Evolutionary conservation across 768 basidiomycete species (phyloP).

Genomic region (Tricholoma flavovirens): DNA sequence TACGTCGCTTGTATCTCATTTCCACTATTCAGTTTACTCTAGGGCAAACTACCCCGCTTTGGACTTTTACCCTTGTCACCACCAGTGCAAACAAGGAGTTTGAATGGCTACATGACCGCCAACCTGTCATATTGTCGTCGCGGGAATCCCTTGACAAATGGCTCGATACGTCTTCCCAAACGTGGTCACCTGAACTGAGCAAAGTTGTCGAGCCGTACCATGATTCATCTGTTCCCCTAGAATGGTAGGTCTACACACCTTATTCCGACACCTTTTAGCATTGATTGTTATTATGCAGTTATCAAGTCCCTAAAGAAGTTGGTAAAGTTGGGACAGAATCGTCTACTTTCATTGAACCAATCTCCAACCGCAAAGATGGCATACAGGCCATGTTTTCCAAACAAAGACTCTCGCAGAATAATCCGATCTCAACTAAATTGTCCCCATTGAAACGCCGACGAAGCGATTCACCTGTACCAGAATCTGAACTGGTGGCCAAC

Average conservation of each 20-base stretch:
- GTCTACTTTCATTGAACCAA: slow-evolving; percentile 73
- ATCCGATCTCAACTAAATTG: not conserved
- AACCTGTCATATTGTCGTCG: slow-evolving; percentile 72
- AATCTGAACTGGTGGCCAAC: not conserved
- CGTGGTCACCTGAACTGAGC: slow-evolving; percentile 58
- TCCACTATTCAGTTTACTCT: not conserved
- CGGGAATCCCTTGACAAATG: slow-evolving; percentile 58
- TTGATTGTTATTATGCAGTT: slow-evolving; percentile 39
- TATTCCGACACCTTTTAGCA: slow-evolving; percentile 1
- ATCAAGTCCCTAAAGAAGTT: slow-evolving; percentile 84
- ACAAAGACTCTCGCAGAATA: slow-evolving; percentile 30
- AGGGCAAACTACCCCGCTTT: slow-evolving; percentile 55
- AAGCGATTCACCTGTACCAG: not conserved
- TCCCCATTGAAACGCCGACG: slow-evolving; percentile 4
- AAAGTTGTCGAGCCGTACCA: slow-evolving; percentile 58
- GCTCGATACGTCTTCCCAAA: slow-evolving; percentile 70
- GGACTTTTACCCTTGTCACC: slow-evolving; percentile 89
- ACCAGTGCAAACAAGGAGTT: slow-evolving; percentile 66
- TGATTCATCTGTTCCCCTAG: slow-evolving; percentile 43
- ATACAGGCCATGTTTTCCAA: slow-evolving; percentile 79
- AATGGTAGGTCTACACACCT: slow-evolving; percentile 47
- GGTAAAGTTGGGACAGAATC: slow-evolving; percentile 88
- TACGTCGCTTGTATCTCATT: not conserved
- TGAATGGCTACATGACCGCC: slow-evolving; percentile 87
- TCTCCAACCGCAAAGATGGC: slow-evolving; percentile 76